Evolutionary conservation across 2,329 filamentous ascomycete species (phyloP).

Genomic region (Apiospora marii): DNA sequence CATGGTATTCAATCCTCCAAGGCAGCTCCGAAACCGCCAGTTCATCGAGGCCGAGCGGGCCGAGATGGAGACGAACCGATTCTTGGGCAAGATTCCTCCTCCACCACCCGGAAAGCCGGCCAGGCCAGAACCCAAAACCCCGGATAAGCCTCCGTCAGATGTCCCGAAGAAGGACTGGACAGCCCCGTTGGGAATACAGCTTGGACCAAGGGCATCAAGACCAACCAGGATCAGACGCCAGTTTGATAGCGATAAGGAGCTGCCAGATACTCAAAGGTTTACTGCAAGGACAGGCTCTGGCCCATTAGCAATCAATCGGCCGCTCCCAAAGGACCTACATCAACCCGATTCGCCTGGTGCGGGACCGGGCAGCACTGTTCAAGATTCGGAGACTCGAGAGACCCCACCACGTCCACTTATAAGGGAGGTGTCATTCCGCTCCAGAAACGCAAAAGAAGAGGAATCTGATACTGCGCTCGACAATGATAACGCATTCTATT

Average conservation of each 20-base stretch:
- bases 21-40: not conserved
- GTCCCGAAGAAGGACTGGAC: not conserved
- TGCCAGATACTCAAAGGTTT: not conserved
- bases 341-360: not conserved
- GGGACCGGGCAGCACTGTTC: not conserved
- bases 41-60: not conserved
- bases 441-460: not conserved
- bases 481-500: not conserved
- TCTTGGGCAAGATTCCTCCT: not conserved
- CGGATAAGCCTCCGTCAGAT: not conserved
- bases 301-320: not conserved
- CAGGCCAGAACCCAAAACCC: not conserved
- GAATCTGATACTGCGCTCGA: not conserved
- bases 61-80: not conserved
- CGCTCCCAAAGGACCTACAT: not conserved
- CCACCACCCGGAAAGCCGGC: not conserved
- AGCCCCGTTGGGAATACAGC: not conserved
- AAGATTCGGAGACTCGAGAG: not conserved
- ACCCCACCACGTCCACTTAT: not conserved
- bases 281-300: not conserved
- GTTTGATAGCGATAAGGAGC: not conserved
- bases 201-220: not conserved
- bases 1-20: not conserved
- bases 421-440: not conserved
- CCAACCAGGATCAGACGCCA: not conserved